These are phyloP conservation scores for Prunus yedoensis DNA, from an alignment of 331 rosid genomes.

Conservation along the genomic window DNA sequence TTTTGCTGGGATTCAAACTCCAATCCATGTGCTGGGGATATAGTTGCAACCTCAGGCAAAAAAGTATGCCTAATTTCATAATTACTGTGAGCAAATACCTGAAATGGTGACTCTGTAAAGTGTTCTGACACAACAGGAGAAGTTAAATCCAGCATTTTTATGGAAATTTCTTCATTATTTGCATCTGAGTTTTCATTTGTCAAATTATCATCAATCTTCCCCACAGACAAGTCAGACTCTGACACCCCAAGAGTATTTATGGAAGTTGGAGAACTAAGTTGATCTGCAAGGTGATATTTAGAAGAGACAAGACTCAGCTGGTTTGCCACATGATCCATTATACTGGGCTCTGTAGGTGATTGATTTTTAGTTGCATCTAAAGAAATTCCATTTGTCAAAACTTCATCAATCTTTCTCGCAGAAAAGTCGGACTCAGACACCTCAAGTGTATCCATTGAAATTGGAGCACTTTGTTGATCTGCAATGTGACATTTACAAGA, in stretches of 20 bases:
- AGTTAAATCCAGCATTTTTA: slow-evolving; percentile 15
- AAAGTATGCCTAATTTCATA: slow-evolving; percentile 16
- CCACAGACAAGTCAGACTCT: slow-evolving; percentile 19
- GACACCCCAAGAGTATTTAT: slow-evolving; percentile 24
- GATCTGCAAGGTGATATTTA: slow-evolving; percentile 19
- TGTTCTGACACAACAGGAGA: slow-evolving; percentile 33
- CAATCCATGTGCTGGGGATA: slow-evolving; percentile 17
- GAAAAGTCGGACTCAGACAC: slow-evolving; percentile 22
- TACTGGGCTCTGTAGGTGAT: neutral
- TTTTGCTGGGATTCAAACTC: slow-evolving; percentile 14
- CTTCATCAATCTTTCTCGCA: slow-evolving; percentile 16
- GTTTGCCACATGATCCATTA: slow-evolving; percentile 7
- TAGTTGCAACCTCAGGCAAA: slow-evolving; percentile 24
- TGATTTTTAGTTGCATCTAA: neutral
- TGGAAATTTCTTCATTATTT: slow-evolving; percentile 27
- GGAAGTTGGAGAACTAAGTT: slow-evolving; percentile 28
- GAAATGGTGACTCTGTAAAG: slow-evolving; percentile 17
- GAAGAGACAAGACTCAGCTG: slow-evolving; percentile 26
- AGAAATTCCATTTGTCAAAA: slow-evolving; percentile 25
- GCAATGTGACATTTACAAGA: slow-evolving; percentile 15
- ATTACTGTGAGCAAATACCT: slow-evolving; percentile 21
- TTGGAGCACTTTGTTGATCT: slow-evolving; percentile 29
- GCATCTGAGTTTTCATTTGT: slow-evolving; percentile 25
- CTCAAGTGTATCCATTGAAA: slow-evolving; percentile 23
- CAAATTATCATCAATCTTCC: slow-evolving; percentile 30